Conservation (phyloP, 2,329 filamentous ascomycete species). For the Zymoseptoria brevis region DNA sequence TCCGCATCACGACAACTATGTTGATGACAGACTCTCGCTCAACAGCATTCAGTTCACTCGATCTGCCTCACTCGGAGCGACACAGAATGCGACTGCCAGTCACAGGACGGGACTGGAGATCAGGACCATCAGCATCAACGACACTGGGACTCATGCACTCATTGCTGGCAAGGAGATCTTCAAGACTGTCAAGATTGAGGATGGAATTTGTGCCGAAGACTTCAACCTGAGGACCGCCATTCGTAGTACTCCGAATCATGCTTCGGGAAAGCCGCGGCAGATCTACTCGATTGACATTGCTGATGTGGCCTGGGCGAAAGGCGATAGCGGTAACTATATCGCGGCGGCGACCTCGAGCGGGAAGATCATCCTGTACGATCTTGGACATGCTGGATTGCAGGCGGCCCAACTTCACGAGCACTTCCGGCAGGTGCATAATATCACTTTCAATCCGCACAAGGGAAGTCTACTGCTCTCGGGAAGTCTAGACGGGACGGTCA, state of each 20-base stretch:
- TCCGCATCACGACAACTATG: conserved; percentile 13
- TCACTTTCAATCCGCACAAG: conserved; percentile 57
- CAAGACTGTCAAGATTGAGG: conserved; percentile 52
- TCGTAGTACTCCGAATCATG: conserved; percentile 49
- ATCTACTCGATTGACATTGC: conserved; percentile 50
- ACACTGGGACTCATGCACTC: conserved; percentile 54
- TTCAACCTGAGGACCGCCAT: conserved; percentile 56
- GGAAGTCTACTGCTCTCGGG: conserved; percentile 55
- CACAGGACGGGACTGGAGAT: conserved; percentile 60
- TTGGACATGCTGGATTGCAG: conserved; percentile 53
- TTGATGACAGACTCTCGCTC: conserved; percentile 17
- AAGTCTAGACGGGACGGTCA: conserved; percentile 56
- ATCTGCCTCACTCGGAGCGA: conserved; percentile 21
- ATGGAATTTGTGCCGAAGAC: conserved; percentile 53
- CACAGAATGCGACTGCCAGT: conserved; percentile 48
- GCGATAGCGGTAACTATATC: conserved; percentile 51
- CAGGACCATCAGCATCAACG: conserved; percentile 55
- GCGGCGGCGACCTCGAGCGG: conserved; percentile 58
- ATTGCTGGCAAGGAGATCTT: conserved; percentile 59
- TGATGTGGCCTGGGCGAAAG: conserved; percentile 62
- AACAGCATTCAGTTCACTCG: conserved; percentile 16
- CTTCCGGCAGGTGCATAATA: conserved; percentile 55
- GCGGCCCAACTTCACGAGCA: conserved; percentile 57
- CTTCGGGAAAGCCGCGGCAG: conserved; percentile 39
- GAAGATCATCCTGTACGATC: conserved; percentile 57